phyloP scores from a whole-genome alignment of 352 stramenopile species.

The Pythium aristosporum region DNA sequence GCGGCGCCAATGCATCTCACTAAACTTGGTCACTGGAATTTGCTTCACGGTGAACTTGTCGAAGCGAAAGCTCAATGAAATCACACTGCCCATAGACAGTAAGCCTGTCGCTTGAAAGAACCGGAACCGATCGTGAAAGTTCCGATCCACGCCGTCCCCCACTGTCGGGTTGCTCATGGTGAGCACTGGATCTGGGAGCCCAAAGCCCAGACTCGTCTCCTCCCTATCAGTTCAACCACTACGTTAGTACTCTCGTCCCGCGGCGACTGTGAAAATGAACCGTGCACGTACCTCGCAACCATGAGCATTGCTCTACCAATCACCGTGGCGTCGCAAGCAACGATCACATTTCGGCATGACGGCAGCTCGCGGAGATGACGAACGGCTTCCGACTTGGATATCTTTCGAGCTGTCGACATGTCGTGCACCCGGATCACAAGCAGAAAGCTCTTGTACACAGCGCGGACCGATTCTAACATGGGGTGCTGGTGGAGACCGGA shows the following conservation, averaged over 20 bases:
- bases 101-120: slow-evolving; percentile 57
- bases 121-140: slow-evolving; percentile 51
- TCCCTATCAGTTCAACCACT: background rate
- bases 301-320: slow-evolving; percentile 9
- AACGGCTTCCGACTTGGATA: slow-evolving; percentile 1
- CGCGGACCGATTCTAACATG: slow-evolving; percentile 25
- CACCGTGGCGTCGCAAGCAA: slow-evolving; percentile 7
- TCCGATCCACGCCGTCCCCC: slow-evolving; percentile 31
- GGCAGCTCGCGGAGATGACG: slow-evolving; percentile 9
- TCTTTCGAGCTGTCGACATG: background rate
- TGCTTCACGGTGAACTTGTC: slow-evolving; percentile 56
- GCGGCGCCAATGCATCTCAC: slow-evolving; percentile 82
- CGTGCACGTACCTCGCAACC: slow-evolving; percentile 14
- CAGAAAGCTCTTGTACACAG: slow-evolving; percentile 59
- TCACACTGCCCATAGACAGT: slow-evolving; percentile 53
- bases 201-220: slow-evolving; percentile 12
- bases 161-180: background rate
- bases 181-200: background rate
- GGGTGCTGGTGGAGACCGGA: slow-evolving; percentile 16
- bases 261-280: background rate
- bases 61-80: slow-evolving; percentile 83
- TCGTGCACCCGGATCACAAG: slow-evolving; percentile 32
- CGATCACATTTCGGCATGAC: slow-evolving; percentile 18
- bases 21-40: slow-evolving; percentile 79
- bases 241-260: background rate